Evolutionary conservation across 768 basidiomycete species (phyloP).

Genomic region (Suillus clintonianus): DNA sequence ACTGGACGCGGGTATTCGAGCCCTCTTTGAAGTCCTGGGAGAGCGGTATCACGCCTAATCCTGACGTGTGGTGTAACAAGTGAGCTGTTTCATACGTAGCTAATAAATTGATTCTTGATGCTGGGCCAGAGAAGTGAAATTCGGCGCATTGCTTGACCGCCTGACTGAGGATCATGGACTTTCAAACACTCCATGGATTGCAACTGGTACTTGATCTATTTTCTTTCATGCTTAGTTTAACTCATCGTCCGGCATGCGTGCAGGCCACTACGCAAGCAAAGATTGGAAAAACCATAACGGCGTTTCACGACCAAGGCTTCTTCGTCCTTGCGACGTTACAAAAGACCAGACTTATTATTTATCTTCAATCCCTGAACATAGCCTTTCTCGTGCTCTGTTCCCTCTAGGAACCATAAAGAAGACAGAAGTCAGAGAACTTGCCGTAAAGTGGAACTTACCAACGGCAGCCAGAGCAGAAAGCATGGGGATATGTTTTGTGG

Average conservation of each 20-base stretch:
- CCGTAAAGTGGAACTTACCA: conserved; percentile 58
- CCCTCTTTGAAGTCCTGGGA: conserved; percentile 82
- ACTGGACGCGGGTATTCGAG: conserved; percentile 91
- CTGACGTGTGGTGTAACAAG: conserved; percentile 93
- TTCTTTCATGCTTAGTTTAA: not conserved
- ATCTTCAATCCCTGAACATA: conserved; percentile 68
- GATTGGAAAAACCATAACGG: conserved; percentile 38
- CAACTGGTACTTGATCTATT: conserved; percentile 61
- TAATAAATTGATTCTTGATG: conserved; percentile 2
- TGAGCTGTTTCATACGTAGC: conserved; percentile 26
- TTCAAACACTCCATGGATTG: conserved; percentile 61
- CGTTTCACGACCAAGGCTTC: conserved; percentile 48
- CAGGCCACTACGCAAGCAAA: conserved; percentile 88
- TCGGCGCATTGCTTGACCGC: conserved; percentile 75
- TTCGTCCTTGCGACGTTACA: conserved; percentile 52
- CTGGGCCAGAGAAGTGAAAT: conserved; percentile 78
- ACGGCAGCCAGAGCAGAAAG: conserved; percentile 81
- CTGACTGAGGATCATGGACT: conserved; percentile 40
- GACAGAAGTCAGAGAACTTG: conserved; percentile 70
- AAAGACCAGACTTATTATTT: conserved; percentile 97
- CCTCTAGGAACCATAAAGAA: conserved; percentile 74
- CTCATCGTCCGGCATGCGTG: not conserved
- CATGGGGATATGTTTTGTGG: conserved; percentile 95
- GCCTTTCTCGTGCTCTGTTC: conserved; percentile 72
- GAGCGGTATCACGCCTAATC: conserved; percentile 82